Base-by-base conservation (phyloP, 805 yeast genomes). In the Candida argentea region DNA sequence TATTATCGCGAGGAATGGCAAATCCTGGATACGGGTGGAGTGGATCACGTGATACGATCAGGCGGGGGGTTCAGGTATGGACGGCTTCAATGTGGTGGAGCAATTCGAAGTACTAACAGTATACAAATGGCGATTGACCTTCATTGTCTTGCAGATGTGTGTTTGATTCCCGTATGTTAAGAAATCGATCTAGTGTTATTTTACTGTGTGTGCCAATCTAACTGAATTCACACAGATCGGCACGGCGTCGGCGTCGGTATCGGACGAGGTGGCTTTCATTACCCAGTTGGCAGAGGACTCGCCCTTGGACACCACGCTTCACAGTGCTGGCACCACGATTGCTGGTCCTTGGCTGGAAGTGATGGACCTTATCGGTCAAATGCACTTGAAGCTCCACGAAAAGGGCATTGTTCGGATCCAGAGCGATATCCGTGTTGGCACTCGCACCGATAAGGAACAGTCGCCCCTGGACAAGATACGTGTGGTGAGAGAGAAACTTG, bases 321-420 rank as follows among this genome's bases (percentile, higher is more conserved):
- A 85, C 53, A 79, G 93, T 40, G 95, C 95, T 3, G 95, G 95
- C 3, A 85, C 95, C 5, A 84, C 95, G 2, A 75, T 80, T 40
- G 80, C 81, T 43, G 95, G 95, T 1, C 86, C 85, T n/a, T 86
- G 95, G 95, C 73, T 75, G 43, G 86, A 80, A 31, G 95, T 86
- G 1, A 78, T 76, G 73, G 71, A 65, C 19, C 55, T 83, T 29
- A 78, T 85, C 42, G 95, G 95, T 5, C 68, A 71, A 39, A 57
- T 84, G 42, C 95, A 85, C 45, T 76, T 77, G 44, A 60, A 61
- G 25, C 67, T 82, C 29, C 95, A 85, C 44, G 39, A 41, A 6
- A 63, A 64, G 4, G 94, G 93, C 1, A 73, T 81, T 8, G 66
- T 78, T 7, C 66, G 95, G 48, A 74, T 85, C 29, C 95, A 86